A percentile compares a stretch with the other conserved stretches of the same genome.
phyloP scores from a whole-genome alignment of 1,284 basidiomycete genomes.

The Schizophyllum amplum region DNA sequence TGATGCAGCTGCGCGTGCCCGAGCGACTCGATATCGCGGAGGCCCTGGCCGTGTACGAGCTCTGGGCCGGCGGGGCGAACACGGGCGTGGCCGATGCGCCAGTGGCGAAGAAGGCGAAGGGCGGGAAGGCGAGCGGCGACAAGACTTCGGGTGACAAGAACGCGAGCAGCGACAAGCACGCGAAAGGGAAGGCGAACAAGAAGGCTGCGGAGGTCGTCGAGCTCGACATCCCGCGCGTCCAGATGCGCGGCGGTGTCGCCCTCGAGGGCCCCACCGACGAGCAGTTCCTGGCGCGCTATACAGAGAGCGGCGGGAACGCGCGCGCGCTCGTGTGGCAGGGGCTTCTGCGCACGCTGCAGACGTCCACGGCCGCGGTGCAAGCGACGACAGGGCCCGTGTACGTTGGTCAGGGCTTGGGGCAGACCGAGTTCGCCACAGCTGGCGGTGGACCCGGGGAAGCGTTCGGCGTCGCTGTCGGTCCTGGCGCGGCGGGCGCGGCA shows the following conservation, averaged over 20 bases:
- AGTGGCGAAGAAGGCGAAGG: too few relatives aligned
- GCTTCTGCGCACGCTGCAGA: conserved; percentile 37
- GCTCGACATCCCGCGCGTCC: neutral
- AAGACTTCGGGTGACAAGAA: too few relatives aligned
- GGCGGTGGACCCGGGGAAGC: too few relatives aligned
- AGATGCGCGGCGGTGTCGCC: neutral
- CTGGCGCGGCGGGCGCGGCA: too few relatives aligned
- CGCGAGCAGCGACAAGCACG: too few relatives aligned
- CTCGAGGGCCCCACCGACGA: conserved; percentile 43
- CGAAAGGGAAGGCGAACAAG: too few relatives aligned
- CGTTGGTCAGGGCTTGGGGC: too few relatives aligned
- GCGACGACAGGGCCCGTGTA: neutral
- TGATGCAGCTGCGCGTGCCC: conserved; percentile 51
- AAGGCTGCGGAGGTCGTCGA: too few relatives aligned
- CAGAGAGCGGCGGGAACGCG: conserved; percentile 65
- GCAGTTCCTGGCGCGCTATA: conserved; percentile 64
- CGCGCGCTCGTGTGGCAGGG: conserved; percentile 72
- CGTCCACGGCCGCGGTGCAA: conserved; percentile 1
- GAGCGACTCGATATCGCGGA: conserved; percentile 50
- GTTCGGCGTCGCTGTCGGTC: too few relatives aligned
- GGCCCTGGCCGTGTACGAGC: conserved; percentile 59
- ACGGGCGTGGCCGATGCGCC: too few relatives aligned
- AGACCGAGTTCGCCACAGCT: too few relatives aligned
- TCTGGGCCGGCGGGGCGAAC: conserved; percentile 35
- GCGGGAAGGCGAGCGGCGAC: too few relatives aligned